Conservation (phyloP, 2,329 filamentous ascomycete species). For the Diaporthe humulicola region DNA sequence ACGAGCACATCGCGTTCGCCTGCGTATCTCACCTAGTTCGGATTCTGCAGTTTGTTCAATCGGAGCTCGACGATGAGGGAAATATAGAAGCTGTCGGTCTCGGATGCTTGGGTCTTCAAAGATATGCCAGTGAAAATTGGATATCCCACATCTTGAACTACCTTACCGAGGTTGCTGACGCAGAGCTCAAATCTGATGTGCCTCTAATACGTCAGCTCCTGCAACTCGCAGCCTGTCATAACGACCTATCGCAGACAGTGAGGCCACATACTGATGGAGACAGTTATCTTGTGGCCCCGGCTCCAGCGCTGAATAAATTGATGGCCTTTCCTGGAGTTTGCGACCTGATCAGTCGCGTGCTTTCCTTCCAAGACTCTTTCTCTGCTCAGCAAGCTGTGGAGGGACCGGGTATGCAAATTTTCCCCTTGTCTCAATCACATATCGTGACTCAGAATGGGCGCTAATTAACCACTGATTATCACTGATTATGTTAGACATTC, state of each 20-base stretch:
- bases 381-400: neutral
- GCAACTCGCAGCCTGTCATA: neutral
- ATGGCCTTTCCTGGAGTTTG: neutral
- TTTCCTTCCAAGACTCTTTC: neutral
- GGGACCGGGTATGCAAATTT: neutral
- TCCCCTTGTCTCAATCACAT: neutral
- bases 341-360: neutral
- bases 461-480: too few species aligned
- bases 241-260: neutral
- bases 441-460: too few species aligned
- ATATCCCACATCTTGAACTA: neutral
- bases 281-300: neutral
- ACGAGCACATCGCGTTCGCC: neutral
- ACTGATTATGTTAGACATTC: too few species aligned
- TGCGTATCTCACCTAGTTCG: neutral
- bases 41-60: neutral
- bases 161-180: neutral
- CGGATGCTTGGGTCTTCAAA: neutral
- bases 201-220: neutral
- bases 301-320: neutral
- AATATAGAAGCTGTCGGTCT: neutral
- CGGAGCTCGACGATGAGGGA: neutral
- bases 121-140: conserved; percentile 16
- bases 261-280: neutral
- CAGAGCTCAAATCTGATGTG: neutral